Evolutionary conservation across 2,329 filamentous ascomycete species (phyloP).

Genomic region (Rhexocercosporidium sp.): DNA sequence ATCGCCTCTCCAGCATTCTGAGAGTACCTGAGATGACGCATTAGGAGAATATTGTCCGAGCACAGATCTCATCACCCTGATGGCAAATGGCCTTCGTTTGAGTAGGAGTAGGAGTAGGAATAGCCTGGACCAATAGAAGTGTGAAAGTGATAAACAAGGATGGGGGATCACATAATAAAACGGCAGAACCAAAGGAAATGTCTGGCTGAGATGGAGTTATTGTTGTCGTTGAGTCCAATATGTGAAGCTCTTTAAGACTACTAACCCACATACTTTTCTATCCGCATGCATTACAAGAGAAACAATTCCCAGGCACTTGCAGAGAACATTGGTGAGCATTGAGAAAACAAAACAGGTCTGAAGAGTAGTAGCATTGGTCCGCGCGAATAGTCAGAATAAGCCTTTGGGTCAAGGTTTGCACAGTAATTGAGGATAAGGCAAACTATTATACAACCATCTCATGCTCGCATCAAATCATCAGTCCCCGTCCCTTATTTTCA

Average conservation of each 20-base stretch:
- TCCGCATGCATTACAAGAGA: background rate
- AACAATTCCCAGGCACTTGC: constrained; percentile 3
- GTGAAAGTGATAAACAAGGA: background rate
- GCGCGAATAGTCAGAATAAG: background rate
- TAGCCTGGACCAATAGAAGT: constrained; percentile 4
- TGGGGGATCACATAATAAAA: constrained; percentile 9
- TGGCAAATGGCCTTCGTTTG: constrained; percentile 36
- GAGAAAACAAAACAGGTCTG: background rate
- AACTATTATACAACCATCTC: background rate
- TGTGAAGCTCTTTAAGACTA: background rate
- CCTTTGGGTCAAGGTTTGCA: background rate
- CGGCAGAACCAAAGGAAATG: background rate
- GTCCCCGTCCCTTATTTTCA: constrained; percentile 2
- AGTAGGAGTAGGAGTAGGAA: background rate
- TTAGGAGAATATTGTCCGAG: constrained; percentile 19
- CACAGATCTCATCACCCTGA: constrained; percentile 35
- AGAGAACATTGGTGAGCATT: background rate
- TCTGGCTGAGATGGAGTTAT: background rate
- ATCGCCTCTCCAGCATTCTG: constrained; percentile 16
- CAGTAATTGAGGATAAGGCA: background rate
- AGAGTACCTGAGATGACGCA: constrained; percentile 30
- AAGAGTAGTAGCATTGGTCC: constrained; percentile 12
- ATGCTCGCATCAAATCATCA: constrained; percentile 7
- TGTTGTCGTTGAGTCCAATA: background rate
- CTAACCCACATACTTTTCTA: background rate